Evolutionary conservation across 176 grass and related monocot genomes (phyloP).

Genomic region (Elaeis guineensis): DNA sequence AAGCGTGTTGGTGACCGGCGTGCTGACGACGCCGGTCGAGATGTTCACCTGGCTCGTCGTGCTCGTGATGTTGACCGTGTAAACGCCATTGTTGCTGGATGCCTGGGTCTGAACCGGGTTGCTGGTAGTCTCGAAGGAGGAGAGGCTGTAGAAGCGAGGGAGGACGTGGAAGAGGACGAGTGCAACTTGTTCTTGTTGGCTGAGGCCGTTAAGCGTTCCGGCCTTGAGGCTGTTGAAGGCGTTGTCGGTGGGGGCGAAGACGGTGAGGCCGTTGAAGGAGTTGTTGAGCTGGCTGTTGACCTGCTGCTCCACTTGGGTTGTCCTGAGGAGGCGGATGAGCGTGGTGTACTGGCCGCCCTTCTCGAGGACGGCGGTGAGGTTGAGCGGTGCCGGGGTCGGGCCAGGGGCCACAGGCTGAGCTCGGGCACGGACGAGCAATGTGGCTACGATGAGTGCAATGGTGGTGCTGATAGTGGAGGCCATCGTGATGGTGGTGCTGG

Average conservation of each 20-base stretch:
- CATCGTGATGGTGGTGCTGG: not conserved
- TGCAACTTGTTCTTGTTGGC: constrained; percentile 59
- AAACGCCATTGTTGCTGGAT: constrained; percentile 52
- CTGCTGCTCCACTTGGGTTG: constrained; percentile 64
- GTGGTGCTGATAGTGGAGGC: not conserved
- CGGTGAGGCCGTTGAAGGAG: constrained; percentile 47
- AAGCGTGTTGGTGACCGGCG: constrained; percentile 28
- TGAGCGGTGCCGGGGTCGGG: constrained; percentile 14
- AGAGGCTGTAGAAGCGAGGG: constrained; percentile 37
- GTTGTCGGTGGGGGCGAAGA: constrained; percentile 74
- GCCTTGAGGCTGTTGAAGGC: constrained; percentile 67
- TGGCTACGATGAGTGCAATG: not conserved
- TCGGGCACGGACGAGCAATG: constrained; percentile 18
- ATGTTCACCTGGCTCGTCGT: constrained; percentile 39
- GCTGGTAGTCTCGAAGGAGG: constrained; percentile 61
- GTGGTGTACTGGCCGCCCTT: constrained; percentile 50
- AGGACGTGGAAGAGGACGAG: constrained; percentile 73
- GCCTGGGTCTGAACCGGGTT: constrained; percentile 88
- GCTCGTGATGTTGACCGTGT: constrained; percentile 70
- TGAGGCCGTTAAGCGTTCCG: constrained; percentile 55
- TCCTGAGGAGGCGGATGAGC: constrained; percentile 50
- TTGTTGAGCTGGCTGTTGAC: constrained; percentile 70
- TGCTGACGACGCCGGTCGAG: constrained; percentile 60
- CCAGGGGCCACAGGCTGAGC: constrained; percentile 18
- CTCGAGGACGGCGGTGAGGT: constrained; percentile 73